A percentile compares a stretch with the other conserved stretches of the same genome.
These are phyloP conservation scores for Aspergillus biplanus DNA, from an alignment of 495 filamentous ascomycete genomes.

Conservation along the genomic window DNA sequence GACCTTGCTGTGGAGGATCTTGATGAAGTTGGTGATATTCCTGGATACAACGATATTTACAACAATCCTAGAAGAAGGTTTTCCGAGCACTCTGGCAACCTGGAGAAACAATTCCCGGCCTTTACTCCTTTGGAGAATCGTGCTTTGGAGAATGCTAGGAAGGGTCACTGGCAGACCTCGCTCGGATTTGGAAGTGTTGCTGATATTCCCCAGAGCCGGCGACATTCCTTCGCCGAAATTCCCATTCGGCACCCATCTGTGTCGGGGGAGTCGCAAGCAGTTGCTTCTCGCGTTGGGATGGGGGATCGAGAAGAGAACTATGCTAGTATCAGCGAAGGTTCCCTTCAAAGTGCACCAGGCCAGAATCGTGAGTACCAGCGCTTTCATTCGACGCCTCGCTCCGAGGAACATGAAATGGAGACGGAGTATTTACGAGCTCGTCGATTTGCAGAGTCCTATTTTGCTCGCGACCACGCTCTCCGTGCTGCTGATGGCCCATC, in stretches of 20 bases:
- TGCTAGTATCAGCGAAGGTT: conserved; percentile 37
- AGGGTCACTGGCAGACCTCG: conserved; percentile 85
- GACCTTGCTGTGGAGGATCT: conserved; percentile 73
- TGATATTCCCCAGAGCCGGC: conserved; percentile 81
- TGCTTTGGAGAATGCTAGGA: conserved; percentile 76
- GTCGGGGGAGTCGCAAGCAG: conserved; percentile 50
- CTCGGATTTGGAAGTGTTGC: conserved; percentile 73
- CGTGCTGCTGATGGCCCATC: conserved; percentile 44
- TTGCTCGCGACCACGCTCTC: conserved; percentile 47
- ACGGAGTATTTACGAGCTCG: conserved; percentile 49
- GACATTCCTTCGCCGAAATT: conserved; percentile 96
- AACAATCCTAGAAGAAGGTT: conserved; percentile 56
- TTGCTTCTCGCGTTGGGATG: conserved; percentile 33
- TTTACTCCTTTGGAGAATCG: conserved; percentile 68
- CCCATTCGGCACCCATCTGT: conserved; percentile 71
- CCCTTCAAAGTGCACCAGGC: conserved; percentile 36
- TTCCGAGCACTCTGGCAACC: conserved; percentile 63
- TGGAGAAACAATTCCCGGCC: conserved; percentile 57
- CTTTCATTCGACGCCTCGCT: conserved; percentile 37
- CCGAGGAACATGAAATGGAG: conserved; percentile 43
- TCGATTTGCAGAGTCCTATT: conserved; percentile 54
- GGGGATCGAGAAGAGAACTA: conserved; percentile 46
- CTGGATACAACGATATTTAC: conserved; percentile 48
- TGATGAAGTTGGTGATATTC: conserved; percentile 64
- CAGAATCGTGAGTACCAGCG: conserved; percentile 50